Evolutionary conservation across 2,329 filamentous ascomycete species (phyloP).

Genomic region (Colletotrichum sp.): DNA sequence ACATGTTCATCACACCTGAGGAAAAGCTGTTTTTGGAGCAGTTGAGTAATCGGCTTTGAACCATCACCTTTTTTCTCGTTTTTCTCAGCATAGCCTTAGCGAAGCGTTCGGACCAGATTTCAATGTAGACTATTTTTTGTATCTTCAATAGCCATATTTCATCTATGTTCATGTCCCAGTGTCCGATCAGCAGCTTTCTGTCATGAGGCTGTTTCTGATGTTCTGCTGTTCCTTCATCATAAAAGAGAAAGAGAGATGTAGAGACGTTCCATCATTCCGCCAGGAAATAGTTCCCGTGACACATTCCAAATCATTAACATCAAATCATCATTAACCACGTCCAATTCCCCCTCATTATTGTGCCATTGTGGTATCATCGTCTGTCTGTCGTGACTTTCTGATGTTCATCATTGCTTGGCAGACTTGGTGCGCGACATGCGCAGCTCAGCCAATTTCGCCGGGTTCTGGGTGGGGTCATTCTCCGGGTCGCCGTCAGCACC

Average conservation of each 20-base stretch:
- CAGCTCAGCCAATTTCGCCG: conserved; percentile 38
- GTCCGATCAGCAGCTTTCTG: background rate
- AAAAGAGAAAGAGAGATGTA: background rate
- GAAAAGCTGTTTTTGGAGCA: conserved; percentile 39
- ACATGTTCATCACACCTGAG: conserved; percentile 41
- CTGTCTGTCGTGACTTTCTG: background rate
- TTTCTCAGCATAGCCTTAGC: background rate
- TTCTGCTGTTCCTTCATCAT: background rate
- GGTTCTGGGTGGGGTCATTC: conserved; percentile 49
- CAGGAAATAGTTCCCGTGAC: background rate
- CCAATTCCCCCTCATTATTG: conserved; percentile 2
- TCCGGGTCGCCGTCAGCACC: conserved; percentile 47
- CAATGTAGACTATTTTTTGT: background rate
- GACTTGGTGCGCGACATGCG: conserved; percentile 18
- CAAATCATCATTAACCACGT: conserved; percentile 5
- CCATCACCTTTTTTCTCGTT: no score
- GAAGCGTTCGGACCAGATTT: background rate
- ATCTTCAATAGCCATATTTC: background rate
- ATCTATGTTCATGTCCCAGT: background rate
- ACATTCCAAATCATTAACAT: conserved; percentile 2
- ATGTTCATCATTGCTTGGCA: background rate
- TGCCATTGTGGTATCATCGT: background rate
- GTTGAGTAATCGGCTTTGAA: conserved; percentile 36
- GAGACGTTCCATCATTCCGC: background rate
- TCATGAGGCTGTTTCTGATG: background rate